Conservation (phyloP, 345 rosid species). For the Salix suchowensis region DNA sequence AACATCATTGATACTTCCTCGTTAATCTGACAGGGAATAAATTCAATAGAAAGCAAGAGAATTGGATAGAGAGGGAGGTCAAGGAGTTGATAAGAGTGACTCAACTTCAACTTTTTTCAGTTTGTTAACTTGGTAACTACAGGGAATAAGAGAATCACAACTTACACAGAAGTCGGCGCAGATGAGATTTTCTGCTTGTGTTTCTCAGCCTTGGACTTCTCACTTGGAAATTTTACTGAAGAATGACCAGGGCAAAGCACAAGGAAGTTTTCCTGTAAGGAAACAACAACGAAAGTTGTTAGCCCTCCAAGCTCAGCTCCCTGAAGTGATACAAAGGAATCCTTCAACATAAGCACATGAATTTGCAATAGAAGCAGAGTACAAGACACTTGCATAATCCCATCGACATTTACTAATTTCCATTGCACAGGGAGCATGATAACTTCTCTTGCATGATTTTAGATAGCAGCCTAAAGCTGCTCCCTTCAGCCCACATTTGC, state of each 20-base stretch:
- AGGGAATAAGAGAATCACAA: neutral
- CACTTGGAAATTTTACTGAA: constrained; percentile 57
- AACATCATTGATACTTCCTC: too few relatives aligned
- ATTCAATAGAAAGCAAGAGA: neutral
- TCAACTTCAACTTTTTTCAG: neutral
- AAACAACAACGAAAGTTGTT: constrained; percentile 1
- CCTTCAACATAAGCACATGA: neutral
- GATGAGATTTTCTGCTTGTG: neutral
- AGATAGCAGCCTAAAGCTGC: constrained; percentile 83
- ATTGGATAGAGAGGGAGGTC: neutral
- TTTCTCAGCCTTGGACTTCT: constrained; percentile 39
- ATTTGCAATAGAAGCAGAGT: neutral
- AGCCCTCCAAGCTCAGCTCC: constrained; percentile 1
- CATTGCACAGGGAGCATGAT: constrained; percentile 74
- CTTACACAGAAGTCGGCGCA: constrained; percentile 30
- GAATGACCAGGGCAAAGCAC: constrained; percentile 76
- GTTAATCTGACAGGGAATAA: neutral
- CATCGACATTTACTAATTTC: constrained; percentile 65
- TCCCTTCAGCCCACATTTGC: constrained; percentile 66
- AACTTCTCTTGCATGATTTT: constrained; percentile 69
- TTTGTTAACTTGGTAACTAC: neutral
- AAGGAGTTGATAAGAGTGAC: neutral
- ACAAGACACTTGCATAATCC: constrained; percentile 50
- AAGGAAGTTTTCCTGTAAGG: constrained; percentile 55
- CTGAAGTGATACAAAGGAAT: neutral